Evolutionary conservation across 1,139 yeast species (phyloP), one percentile per base, ranked within the genome.

Genomic region (Meyerozyma elateridarum): DNA sequence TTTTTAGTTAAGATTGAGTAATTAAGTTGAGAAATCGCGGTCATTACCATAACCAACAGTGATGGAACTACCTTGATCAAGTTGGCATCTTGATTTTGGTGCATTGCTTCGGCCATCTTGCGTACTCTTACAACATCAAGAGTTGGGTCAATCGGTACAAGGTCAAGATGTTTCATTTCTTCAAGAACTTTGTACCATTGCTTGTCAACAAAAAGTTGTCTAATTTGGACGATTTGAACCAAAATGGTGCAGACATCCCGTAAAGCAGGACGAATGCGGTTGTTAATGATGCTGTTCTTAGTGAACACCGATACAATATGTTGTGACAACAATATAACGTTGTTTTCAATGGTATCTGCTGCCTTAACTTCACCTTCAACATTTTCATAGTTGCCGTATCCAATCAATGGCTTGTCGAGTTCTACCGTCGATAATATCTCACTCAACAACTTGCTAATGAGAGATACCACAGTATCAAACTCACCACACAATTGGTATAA

Each of bases 401-500:
- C 52, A 40, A 54, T 50, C 29, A 84, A 65, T 6, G 87, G 75
- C 47, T 75, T 74, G 40, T 79, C 84, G 41, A 87, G 66, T 42
- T 85, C 95, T 2, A 84, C 75, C 30, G 83, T 73, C 25, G 87
- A 71, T 33, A 91, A 66, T 15, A 82, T 70, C 49, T 89, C 96
- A 26, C 96, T 88, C 32, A 91, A 64, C 20, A 87, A 61, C 48
- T 77, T 76, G 59, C 87, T 89, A 40, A 89, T 76, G 38, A 87
- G 73, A 1, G 73, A 57, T 9, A 89, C 74, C n/a, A 87, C 97
- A 18, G 85, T 80, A 51, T 85, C 85, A 54, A 82, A 84, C 48
- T 89, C 95, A 57, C 85, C 93, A 34, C 95, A 77, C 41, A 89
- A 71, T 60, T 89, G 96, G 52, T 85, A 91, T 36, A 91, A 67